Base-by-base conservation (phyloP, 257 asterid genomes). In the Parsonsia alboflavescens region DNA sequence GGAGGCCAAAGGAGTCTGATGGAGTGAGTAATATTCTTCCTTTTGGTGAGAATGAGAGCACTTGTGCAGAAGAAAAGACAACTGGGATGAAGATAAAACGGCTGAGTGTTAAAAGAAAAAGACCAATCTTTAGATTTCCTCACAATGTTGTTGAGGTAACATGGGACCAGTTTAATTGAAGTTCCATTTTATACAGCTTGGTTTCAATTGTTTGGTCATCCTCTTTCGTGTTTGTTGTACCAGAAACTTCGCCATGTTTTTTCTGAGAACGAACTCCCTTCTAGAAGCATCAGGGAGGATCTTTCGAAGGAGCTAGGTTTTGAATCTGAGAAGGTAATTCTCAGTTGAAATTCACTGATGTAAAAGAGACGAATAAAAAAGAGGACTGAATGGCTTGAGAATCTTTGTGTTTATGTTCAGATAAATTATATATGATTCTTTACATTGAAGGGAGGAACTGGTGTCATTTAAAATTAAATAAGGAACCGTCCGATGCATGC, bases 221-320 rank as follows among this genome's bases (percentile, higher is more conserved):
- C 75, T 68, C 74, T 65, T 75, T 71, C 62, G 78, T 76, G 17
- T 78, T 70, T 73, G 70, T 71, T 70, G 68, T 81, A 68, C 82
- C 92, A 95, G 99, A 89, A 89, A 84, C 99, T 95, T 84, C 93
- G 96, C 52, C 82, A 74, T 80, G 96, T 81, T 61, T 95, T 95
- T 81, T 83, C 93, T 24, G 96, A 95, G 87, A 95, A 87, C 81
- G 99, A 95, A 84, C 97, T 95, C 84, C 99, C 99, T 49, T 83
- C 85, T 62, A 92, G 92, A 86, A 79, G 86, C 71, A 62, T 88
- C 72, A 81, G 93, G 87, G 89, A 82, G 73, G 79, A 81, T 68
- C 96, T 95, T 65, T 87, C 99, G 2, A 80, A 83, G 84, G 89
- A 90, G 89, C 87, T 90, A 59, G 96, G 94, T 68, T 81, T 95